Percentiles rank a stretch among this genome's conserved stretches.
These are phyloP conservation scores for Coemansia sp. DNA, from an alignment of 192 early-diverging fungal genomes.

Conservation along the genomic window DNA sequence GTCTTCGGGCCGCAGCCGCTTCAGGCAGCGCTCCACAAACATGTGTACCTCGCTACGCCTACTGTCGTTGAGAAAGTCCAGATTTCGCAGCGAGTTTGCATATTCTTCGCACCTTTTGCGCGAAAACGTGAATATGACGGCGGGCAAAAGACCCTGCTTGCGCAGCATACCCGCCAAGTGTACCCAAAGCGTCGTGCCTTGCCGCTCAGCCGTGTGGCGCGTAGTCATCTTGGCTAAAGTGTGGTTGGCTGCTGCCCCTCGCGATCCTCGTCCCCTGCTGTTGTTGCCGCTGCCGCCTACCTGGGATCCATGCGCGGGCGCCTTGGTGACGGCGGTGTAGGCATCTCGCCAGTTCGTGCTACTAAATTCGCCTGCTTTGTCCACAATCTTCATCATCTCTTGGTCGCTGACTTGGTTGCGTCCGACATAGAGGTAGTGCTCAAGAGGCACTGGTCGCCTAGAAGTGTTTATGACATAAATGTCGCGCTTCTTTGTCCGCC, in stretches of 20 bases:
- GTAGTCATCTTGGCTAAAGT: constrained; percentile 30
- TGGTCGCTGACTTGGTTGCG: constrained; percentile 54
- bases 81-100: constrained; percentile 71
- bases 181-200: constrained; percentile 82
- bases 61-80: constrained; percentile 75
- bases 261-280: constrained; percentile 36
- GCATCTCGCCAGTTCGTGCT: constrained; percentile 70
- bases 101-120: constrained; percentile 95
- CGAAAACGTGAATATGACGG: constrained; percentile 93
- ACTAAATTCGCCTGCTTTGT: constrained; percentile 56
- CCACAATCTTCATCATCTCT: constrained; percentile 89
- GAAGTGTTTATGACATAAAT: constrained; percentile 96
- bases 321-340: constrained; percentile 68
- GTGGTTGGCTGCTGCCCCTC: constrained; percentile 48
- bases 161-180: constrained; percentile 77
- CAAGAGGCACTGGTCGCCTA: constrained; percentile 92
- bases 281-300: constrained; percentile 54
- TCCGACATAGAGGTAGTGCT: constrained; percentile 86
- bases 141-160: constrained; percentile 78
- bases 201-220: constrained; percentile 44
- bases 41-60: constrained; percentile 87
- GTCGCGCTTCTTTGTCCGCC: constrained; percentile 95
- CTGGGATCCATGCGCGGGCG: constrained; percentile 32
- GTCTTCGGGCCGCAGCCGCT: constrained; percentile 82
- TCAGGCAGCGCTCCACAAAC: constrained; percentile 81